Base-by-base conservation (phyloP, 306 rosid genomes). In the Dryas alaskensis region DNA sequence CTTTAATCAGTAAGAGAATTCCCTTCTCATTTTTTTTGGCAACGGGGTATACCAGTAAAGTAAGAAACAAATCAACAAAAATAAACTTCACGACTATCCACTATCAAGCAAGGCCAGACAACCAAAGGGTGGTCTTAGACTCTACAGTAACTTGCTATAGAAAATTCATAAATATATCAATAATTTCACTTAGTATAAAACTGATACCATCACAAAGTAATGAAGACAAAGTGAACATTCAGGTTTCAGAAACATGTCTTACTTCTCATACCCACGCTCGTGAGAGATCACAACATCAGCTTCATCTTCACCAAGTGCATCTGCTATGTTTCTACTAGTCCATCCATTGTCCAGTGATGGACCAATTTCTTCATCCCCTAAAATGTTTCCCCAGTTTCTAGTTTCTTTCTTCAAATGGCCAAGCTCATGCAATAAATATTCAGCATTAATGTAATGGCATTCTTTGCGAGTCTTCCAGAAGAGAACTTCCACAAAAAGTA, bases 291-390 rank as follows among this genome's bases (percentile, higher is more conserved):
- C 85, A 74, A 88, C 89, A 82, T 89, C 97, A 45, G 97, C 96
- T 87, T 94, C 98, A 82, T 94, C 98, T 7, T 94, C 97, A 83
- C 98, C 97, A 69, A 94, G 98, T 83, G 98, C 97, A 76, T 94
- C 98, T 73, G 96, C 96, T 71, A 91, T 79, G 86, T 85, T 89
- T 79, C 92, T 86, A 54, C 69, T 72, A 19, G 80, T 84, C 90
- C 91, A 86, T 44, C 31, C 73, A 55, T 86, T 84, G 46, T 55
- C 88, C 39, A 60, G 81, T 55, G 92, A 86, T 55, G 84, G 86
- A 76, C 87, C 85, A 65, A 60, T 59, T 57, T 82, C 91, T 65
- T 77, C 85, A 78, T 80, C 80, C 65, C 70, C 84, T 7, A 72
- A 75, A 73, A 76, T 60, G 65, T 53, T 77, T 77, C 77, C 86